Evolutionary conservation across 2,329 filamentous ascomycete species (phyloP).

Genomic region (Bipolaris cookei): DNA sequence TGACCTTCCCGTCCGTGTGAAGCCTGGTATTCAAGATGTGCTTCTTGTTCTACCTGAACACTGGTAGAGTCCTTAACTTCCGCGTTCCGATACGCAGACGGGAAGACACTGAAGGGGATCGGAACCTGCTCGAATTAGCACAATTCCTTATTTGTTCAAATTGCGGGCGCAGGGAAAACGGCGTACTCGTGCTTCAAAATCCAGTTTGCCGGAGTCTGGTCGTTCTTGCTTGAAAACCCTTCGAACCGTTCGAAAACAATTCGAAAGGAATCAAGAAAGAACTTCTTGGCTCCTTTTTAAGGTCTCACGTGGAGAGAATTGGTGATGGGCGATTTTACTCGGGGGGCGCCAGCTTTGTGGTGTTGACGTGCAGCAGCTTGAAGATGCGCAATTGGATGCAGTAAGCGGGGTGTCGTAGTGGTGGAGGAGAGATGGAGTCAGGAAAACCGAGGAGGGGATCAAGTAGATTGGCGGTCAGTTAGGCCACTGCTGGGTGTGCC

Average conservation of each 20-base stretch:
- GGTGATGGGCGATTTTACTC: conserved; percentile 24
- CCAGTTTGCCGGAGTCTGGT: conserved; percentile 91
- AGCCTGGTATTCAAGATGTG: conserved; percentile 73
- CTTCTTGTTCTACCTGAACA: conserved; percentile 87
- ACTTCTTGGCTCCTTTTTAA: conserved; percentile 54
- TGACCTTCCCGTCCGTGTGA: conserved; percentile 97
- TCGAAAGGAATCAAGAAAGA: conserved; percentile 73
- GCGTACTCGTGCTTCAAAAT: conserved; percentile 97
- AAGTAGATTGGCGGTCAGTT: conserved; percentile 46
- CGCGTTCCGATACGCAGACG: conserved; percentile 86
- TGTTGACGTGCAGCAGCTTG: conserved; percentile 37
- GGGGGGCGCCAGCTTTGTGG: conserved; percentile 42
- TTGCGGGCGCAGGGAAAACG: neutral
- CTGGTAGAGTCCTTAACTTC: conserved; percentile 64
- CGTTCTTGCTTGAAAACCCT: conserved; percentile 75
- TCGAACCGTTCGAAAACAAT: conserved; percentile 58
- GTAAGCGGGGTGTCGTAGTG: conserved; percentile 41
- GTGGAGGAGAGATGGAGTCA: conserved; percentile 46
- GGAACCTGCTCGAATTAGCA: conserved; percentile 53
- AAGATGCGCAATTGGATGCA: conserved; percentile 48
- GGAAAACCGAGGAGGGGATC: conserved; percentile 38
- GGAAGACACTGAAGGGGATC: conserved; percentile 99
- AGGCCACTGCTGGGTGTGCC: conserved; percentile 36
- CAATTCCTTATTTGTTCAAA: neutral
- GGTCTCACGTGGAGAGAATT: conserved; percentile 37